phyloP scores from a whole-genome alignment of 495 filamentous ascomycete genomes.

The Pyrenopolyporus hunteri region DNA sequence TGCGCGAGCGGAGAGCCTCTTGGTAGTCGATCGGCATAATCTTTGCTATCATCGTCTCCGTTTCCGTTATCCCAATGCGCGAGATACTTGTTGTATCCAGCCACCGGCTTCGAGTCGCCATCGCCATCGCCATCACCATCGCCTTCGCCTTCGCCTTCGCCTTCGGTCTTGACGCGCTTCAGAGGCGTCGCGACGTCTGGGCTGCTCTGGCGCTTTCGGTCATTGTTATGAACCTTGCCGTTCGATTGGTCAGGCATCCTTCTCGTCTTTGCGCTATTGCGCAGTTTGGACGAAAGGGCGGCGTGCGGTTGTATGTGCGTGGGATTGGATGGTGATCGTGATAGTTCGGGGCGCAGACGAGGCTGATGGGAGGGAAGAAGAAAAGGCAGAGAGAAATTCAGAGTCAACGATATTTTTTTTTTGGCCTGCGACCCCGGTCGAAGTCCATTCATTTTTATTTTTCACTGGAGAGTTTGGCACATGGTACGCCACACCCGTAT shows the following conservation, averaged over 20 bases:
- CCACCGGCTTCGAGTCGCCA: slow-evolving; percentile 43
- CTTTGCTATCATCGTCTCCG: slow-evolving; percentile 44
- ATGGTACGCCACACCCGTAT: too few species aligned
- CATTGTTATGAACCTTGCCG: slow-evolving; percentile 9
- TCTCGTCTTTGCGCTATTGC: background rate
- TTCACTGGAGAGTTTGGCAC: background rate
- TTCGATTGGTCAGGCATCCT: slow-evolving; percentile 11
- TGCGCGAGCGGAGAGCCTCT: slow-evolving; percentile 60
- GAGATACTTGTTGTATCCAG: slow-evolving; percentile 78
- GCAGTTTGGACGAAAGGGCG: background rate
- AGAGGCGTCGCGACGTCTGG: slow-evolving; percentile 20
- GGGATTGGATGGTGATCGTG: background rate
- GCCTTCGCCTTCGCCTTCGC: slow-evolving; percentile 36
- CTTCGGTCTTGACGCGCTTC: slow-evolving; percentile 45
- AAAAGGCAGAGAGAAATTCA: slow-evolving; percentile 3
- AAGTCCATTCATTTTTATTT: slow-evolving; percentile 9
- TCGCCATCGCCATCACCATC: too few species aligned
- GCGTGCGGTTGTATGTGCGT: background rate
- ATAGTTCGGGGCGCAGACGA: background rate
- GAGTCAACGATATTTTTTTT: slow-evolving; percentile 5
- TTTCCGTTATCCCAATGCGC: slow-evolving; percentile 82
- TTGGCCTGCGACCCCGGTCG: too few species aligned
- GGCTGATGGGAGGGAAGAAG: slow-evolving; percentile 18
- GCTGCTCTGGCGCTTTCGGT: slow-evolving; percentile 36
- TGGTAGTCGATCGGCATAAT: slow-evolving; percentile 28